Base-by-base conservation (phyloP, 225 moss, liverwort and hornwort genomes). In the Ulota crispa region DNA sequence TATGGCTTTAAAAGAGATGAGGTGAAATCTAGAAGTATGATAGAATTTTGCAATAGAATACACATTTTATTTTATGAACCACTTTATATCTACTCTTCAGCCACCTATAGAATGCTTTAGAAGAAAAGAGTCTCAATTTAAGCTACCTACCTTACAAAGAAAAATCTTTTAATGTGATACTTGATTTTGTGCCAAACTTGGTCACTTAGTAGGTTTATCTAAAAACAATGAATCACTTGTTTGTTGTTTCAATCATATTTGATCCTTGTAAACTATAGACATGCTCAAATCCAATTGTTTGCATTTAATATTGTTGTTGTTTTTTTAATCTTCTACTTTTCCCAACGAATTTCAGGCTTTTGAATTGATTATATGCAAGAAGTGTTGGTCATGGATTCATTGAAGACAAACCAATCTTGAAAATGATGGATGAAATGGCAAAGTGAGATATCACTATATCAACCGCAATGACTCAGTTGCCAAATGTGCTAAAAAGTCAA, bases 381-480 rank as follows among this genome's bases (percentile, higher is more conserved):
- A 87, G 90, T 95, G 65, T 72, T 98, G 78, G 94, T 91, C 20
- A 98, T 98, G 95, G 97, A 34, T 34, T 34, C 34, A 34, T 34
- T 34, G 4, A 34, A 34, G 34, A 4, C 2, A 34, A 0, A 98
- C 68, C 95, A 10, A 95, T 98, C 52, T 85, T 94, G 85, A 83
- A n/a, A n/a, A n/a, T n/a, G n/a, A n/a, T n/a, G n/a, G n/a, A n/a
- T n/a, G n/a, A n/a, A 84, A 85, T 95, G 88, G 87, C 73, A 47
- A 94, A 87, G 62, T 86, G 91, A 59, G 97, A 95, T 43, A n/a
- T n/a, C n/a, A n/a, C n/a, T n/a, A n/a, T n/a, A 94, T 98, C 72
- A 90, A 93, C 68, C 97, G 93, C 23, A 91, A 93, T 75, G 90
- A 94, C 36, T 90, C 80, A 61, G 24, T 93, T 68, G 97, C 91